Evolutionary conservation across 805 yeast species (phyloP).

Genomic region (Phaffomyces thermotolerans): DNA sequence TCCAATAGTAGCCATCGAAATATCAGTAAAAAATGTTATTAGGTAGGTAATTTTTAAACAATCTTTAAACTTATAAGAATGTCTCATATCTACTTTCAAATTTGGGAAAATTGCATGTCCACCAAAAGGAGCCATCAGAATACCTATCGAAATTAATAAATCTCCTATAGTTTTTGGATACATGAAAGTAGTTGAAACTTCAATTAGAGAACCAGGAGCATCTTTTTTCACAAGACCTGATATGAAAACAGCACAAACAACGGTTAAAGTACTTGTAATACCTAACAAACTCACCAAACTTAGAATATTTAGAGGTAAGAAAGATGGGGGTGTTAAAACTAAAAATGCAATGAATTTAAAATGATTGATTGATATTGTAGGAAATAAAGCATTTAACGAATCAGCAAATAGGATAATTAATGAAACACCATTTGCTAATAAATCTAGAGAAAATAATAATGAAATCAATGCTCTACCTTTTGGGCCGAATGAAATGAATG

Average conservation of each 20-base stretch:
- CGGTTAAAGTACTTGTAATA: constrained; percentile 59
- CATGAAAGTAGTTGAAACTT: constrained; percentile 56
- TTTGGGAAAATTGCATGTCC: constrained; percentile 81
- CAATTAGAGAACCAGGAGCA: constrained; percentile 69
- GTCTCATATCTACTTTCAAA: constrained; percentile 63
- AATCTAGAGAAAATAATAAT: constrained; percentile 64
- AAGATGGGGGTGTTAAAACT: constrained; percentile 73
- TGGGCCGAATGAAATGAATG: constrained; percentile 78
- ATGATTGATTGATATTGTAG: constrained; percentile 40
- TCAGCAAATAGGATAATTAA: constrained; percentile 79
- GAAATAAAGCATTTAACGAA: constrained; percentile 65
- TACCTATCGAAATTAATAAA: constrained; percentile 55
- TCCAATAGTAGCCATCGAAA: constrained; percentile 59
- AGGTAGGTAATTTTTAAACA: constrained; percentile 54
- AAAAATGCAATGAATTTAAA: constrained; percentile 66
- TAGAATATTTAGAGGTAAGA: constrained; percentile 66
- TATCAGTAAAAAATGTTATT: constrained; percentile 53
- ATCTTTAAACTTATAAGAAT: constrained; percentile 45
- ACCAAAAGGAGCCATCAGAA: constrained; percentile 76
- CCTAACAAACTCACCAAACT: constrained; percentile 67
- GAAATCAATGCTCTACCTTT: constrained; percentile 70
- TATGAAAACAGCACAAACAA: constrained; percentile 48
- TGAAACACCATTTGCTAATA: constrained; percentile 77
- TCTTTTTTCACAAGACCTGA: constrained; percentile 56
- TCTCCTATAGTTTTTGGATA: constrained; percentile 51